Conservation (phyloP, 306 rosid species). For the Heteromeles arbutifolia region DNA sequence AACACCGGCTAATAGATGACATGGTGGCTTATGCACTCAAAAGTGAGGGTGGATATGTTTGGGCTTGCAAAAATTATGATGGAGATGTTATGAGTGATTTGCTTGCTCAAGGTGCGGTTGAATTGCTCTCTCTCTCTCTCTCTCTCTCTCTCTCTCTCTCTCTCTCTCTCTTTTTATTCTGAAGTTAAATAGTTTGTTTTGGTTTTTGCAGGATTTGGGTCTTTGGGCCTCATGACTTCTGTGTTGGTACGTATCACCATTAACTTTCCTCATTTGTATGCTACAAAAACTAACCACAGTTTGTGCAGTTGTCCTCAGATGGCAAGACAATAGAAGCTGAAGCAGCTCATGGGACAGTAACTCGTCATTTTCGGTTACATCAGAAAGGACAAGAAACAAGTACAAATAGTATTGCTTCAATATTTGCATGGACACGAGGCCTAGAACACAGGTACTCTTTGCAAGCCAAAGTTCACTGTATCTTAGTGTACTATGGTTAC, state of each 20-base stretch:
- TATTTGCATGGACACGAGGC: slow-evolving; percentile 98
- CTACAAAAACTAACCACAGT: slow-evolving; percentile 11
- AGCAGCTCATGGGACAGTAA: slow-evolving; percentile 99
- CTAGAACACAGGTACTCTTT: slow-evolving; percentile 76
- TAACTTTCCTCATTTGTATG: slow-evolving; percentile 1
- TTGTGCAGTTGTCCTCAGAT: slow-evolving; percentile 81
- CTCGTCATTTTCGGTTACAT: slow-evolving; percentile 84
- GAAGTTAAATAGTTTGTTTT: slow-evolving; percentile 21
- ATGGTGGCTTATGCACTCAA: slow-evolving; percentile 95
- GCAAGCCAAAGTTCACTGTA: slow-evolving; percentile 2
- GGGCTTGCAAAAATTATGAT: slow-evolving; percentile 99
- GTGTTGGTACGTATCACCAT: slow-evolving; percentile 60
- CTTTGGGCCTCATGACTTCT: slow-evolving; percentile 94
- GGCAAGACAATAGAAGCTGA: slow-evolving; percentile 97
- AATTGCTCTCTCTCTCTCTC: not conserved
- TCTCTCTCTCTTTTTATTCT: not conserved
- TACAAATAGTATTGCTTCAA: slow-evolving; percentile 96
- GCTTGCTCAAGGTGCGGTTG: slow-evolving; percentile 84
- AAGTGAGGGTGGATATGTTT: slow-evolving; percentile 98
- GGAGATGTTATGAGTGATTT: slow-evolving; percentile 98
- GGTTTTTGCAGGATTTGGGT: slow-evolving; percentile 76
- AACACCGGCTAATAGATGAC: slow-evolving; percentile 96
- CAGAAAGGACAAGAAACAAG: slow-evolving; percentile 96
- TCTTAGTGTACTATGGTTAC: not conserved
- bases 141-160: not conserved